Base-by-base conservation (phyloP, 345 rosid genomes). In the Carallia pectinifolia region DNA sequence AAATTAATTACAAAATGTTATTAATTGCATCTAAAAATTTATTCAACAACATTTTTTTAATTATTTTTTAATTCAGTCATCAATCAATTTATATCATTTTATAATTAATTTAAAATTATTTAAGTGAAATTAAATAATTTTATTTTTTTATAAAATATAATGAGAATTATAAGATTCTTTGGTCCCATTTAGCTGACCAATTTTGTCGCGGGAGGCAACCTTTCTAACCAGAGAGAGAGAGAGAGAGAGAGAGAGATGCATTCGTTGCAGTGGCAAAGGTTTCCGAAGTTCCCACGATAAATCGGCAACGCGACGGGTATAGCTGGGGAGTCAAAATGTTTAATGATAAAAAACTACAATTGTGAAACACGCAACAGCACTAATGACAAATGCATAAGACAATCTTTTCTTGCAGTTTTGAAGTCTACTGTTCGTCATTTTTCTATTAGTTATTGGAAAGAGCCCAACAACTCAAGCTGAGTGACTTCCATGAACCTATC, bases 201-300 rank as follows among this genome's bases (percentile, higher is more conserved):
- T 84, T 81, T 82, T 84, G 85, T 84, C 85, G 74, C 76, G 19
- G 80, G 76, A 71, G 70, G 69, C 73, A 71, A 80, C 83, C 69
- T 67, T 72, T 79, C 50, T 69, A 34, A n/a, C 34, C 53, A 37
- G 19, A 13, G 53, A 23, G 23, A 23, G 23, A 23, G 23, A 23
- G 23, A 23, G 23, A 23, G 23, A 27, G 40, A 16, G 30, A 5
- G 1, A 54, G 66, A 72, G 82, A 69, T 74, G 76, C 80, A 62
- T 64, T 66, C 36, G 31, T 53, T 72, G 60, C n/a, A 56, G 15
- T 30, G 6, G 12, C 60, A 44, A 44, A 44, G 50, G 12, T 44
- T 44, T 13, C 50, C 1, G 50, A 59, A 53, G 67, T 62, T 81
- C 38, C 71, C 6, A 27, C 30, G 10, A 53, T 63, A 19, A 55